Evolutionary conservation across 2,329 filamentous ascomycete genomes (phyloP), one percentile per base, ranked within the genome.

Genomic region (Colletotrichum sojae): DNA sequence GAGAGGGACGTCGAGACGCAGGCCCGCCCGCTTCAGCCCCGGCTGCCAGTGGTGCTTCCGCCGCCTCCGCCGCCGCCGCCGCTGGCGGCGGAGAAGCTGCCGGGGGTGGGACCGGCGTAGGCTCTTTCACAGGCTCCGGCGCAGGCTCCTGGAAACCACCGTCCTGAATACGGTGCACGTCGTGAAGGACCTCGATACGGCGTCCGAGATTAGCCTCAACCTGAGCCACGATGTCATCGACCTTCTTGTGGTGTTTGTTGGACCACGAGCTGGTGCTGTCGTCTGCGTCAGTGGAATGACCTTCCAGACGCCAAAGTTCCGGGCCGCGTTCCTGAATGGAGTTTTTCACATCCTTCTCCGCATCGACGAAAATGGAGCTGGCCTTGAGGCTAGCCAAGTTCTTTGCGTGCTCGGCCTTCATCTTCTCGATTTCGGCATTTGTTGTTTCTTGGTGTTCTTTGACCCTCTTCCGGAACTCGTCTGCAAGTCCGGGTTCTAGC

Each of bases 401-500:
- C 75, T 89, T 90, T 3, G 89, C 90, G 78, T 99, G 95, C 31
- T 92, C 89, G 40, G 88, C 88, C 79, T 94, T 94, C 88, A 98
- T 91, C 73, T 89, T 90, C 73, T 95, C 92, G 63, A 98, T 94
- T 75, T 98, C 95, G 1, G 89, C 89, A 70, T 93, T 89, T 58
- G 93, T 92, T 31, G 92, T 88, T 9, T 89, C 86, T 12, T 96
- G 86, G 76, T 92, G 92, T 55, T 92, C 89, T 22, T 88, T 83
- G 2, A 95, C 92, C 43, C 94, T 90, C 76, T 92, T 91, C 66
- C 92, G 90, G 79, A 98, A 98, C 73, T 96, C 92, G 52, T 94
- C 91, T 1, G 95, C 89, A 75, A 95, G 89, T n/a, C 89, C 92
- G 3, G 90, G 82, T 69, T 94, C 92, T 59, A 98, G 82, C 69